phyloP scores from a whole-genome alignment of 2,329 filamentous ascomycete genomes.

The Fusarium sp. region DNA sequence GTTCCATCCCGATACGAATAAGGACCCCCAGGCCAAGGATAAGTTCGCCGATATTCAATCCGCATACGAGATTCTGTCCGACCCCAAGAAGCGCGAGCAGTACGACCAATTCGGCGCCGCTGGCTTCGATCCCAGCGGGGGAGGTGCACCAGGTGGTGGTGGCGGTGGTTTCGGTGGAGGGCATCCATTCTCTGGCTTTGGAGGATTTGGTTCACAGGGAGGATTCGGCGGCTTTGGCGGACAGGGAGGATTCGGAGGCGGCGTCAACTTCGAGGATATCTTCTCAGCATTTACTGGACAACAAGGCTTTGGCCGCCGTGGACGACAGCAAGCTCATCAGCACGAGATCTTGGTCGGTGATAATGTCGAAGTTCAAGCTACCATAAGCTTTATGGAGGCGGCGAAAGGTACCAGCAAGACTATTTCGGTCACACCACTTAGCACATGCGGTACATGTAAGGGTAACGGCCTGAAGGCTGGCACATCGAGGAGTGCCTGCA shows the following conservation, averaged over 20 bases:
- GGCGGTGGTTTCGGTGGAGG: conserved; percentile 71
- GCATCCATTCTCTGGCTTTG: conserved; percentile 69
- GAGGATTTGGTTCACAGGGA: conserved; percentile 33
- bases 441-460: conserved; percentile 81
- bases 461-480: conserved; percentile 88
- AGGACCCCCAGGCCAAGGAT: conserved; percentile 91
- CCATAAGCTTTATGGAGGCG: conserved; percentile 94
- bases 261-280: conserved; percentile 96
- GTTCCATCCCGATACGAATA: conserved; percentile 97
- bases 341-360: conserved; percentile 90
- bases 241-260: conserved; percentile 76
- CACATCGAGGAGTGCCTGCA: conserved; percentile 76
- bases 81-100: conserved; percentile 90
- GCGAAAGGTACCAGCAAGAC: conserved; percentile 90
- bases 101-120: conserved; percentile 91
- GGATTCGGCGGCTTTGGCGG: conserved; percentile 37
- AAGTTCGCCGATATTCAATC: conserved; percentile 93
- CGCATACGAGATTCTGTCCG: conserved; percentile 92
- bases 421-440: conserved; percentile 84
- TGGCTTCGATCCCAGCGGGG: conserved; percentile 81
- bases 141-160: conserved; percentile 64
- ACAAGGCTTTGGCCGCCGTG: conserved; percentile 60
- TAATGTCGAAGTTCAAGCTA: conserved; percentile 93
- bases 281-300: conserved; percentile 84
- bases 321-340: conserved; percentile 70